phyloP scores from a whole-genome alignment of 371 early-diverging fungal genomes.

The Lichtheimia hyalospora region DNA sequence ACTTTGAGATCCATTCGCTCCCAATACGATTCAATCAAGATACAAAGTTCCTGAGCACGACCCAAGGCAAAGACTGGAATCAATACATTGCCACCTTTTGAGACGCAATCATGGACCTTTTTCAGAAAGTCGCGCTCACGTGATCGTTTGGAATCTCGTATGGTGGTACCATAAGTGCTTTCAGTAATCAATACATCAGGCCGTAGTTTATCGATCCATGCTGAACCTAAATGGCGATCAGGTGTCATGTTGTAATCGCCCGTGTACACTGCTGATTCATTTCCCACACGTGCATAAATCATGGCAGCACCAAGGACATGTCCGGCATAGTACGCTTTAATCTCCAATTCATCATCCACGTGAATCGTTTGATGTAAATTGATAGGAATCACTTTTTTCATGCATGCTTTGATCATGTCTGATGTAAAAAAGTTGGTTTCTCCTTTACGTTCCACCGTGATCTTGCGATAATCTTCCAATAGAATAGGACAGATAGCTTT shows the following conservation, averaged over 20 bases:
- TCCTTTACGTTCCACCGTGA: slow-evolving; percentile 83
- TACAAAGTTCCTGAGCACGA: slow-evolving; percentile 95
- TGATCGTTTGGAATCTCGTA: slow-evolving; percentile 90
- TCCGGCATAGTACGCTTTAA: slow-evolving; percentile 96
- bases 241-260: slow-evolving; percentile 99
- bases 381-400: slow-evolving; percentile 90
- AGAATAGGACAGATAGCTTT: slow-evolving; percentile 92
- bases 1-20: slow-evolving; percentile 86
- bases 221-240: slow-evolving; percentile 92
- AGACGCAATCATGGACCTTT: slow-evolving; percentile 87
- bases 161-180: slow-evolving; percentile 94
- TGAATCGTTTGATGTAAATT: slow-evolving; percentile 86
- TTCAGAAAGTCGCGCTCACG: slow-evolving; percentile 93
- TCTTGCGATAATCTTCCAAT: slow-evolving; percentile 91
- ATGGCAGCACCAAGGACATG: slow-evolving; percentile 99
- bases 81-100: slow-evolving; percentile 89
- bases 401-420: slow-evolving; percentile 83
- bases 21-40: slow-evolving; percentile 94
- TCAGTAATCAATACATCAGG: slow-evolving; percentile 96
- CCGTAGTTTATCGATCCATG: slow-evolving; percentile 89
- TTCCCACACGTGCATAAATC: slow-evolving; percentile 84
- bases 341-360: slow-evolving; percentile 81
- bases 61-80: slow-evolving; percentile 97
- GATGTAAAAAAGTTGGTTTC: slow-evolving; percentile 87
- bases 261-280: slow-evolving; percentile 91